These are phyloP conservation scores for Furculomyces boomerangus DNA, from an alignment of 371 early-diverging fungal species.

Conservation along the genomic window DNA sequence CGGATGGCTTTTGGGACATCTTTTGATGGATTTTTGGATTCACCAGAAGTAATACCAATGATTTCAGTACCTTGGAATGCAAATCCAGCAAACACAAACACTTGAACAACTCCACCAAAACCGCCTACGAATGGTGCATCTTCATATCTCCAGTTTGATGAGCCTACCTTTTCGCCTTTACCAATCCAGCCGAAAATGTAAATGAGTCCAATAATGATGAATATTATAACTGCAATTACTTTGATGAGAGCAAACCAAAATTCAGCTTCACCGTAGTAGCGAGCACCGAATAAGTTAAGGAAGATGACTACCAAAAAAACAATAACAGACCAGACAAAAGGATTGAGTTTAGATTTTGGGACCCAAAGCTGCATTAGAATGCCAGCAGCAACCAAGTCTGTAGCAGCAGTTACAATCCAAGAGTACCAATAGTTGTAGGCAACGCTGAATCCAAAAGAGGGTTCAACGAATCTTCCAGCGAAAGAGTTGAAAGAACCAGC, in stretches of 20 bases:
- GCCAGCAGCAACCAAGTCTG: slow-evolving; percentile 60
- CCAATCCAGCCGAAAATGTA: slow-evolving; percentile 45
- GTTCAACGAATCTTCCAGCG: slow-evolving; percentile 68
- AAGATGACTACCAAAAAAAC: slow-evolving; percentile 34
- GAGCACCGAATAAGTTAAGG: slow-evolving; percentile 46
- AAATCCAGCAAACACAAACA: slow-evolving; percentile 65
- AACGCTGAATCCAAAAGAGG: slow-evolving; percentile 59
- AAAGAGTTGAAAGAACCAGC: slow-evolving; percentile 69
- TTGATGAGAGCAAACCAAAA: slow-evolving; percentile 55
- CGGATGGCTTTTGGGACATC: slow-evolving; percentile 53
- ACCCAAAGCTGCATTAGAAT: slow-evolving; percentile 66
- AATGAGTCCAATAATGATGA: slow-evolving; percentile 54
- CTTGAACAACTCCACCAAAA: slow-evolving; percentile 41
- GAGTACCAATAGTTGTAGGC: slow-evolving; percentile 70
- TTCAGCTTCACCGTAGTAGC: slow-evolving; percentile 53
- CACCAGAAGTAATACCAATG: slow-evolving; percentile 56
- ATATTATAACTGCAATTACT: slow-evolving; percentile 41
- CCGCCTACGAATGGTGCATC: slow-evolving; percentile 57
- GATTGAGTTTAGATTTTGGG: slow-evolving; percentile 32
- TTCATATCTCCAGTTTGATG: slow-evolving; percentile 47
- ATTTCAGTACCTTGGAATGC: slow-evolving; percentile 74
- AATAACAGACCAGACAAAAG: slow-evolving; percentile 38
- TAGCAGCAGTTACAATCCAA: slow-evolving; percentile 68
- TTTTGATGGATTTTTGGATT: slow-evolving; percentile 46
- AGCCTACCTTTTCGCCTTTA: slow-evolving; percentile 34